Evolutionary conservation across 2,329 filamentous ascomycete genomes (phyloP), one percentile per base, ranked within the genome.

Genomic region (Amylocarpus encephaloides): DNA sequence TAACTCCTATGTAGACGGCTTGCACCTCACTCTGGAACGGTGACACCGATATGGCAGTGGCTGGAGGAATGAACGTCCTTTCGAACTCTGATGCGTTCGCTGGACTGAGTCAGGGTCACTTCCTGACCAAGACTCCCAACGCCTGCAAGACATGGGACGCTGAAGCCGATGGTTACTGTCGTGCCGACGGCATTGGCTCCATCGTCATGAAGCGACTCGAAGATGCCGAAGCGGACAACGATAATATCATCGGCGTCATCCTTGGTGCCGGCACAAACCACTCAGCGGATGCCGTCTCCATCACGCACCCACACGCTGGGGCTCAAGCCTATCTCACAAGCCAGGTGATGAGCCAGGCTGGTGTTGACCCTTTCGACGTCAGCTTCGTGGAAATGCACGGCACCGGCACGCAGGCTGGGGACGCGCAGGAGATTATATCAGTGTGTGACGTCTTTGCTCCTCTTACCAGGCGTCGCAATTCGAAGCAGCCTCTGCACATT

Each of bases 361-460:
- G 84, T 51, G 76, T 91, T 16, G 82, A 90, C 61, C 85, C 87
- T 1, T 75, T 81, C 43, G 85, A 90, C 54, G 77, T 93, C 45
- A 82, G 82, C 67, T 92, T 90, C 62, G 81, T 93, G 10, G 88
- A 93, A 68, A 88, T 92, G 82, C 88, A 94, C 66, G 88, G 86
- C 15, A 94, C 88, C 2, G 88, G 88, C 34, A 94, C 87, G 0
- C 86, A 91, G 65, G 87, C 85, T 34, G 88, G 86, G 54, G 88
- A 94, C 62, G 80, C 80, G 10, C 84, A 80, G 3, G 89, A 95
- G 65, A 90, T 91, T 82, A 73, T 80, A 1, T 88, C 85, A 0
- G 85, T 93, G 42, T 91, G 81, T 35, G 75, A 78, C 43, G 71
- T 77, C 12, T 84, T 83, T 56, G 78, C 78, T 38, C 77, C 77